phyloP scores from a whole-genome alignment of 1,139 yeast genomes.

The Sugiyamaella xylanicola region DNA sequence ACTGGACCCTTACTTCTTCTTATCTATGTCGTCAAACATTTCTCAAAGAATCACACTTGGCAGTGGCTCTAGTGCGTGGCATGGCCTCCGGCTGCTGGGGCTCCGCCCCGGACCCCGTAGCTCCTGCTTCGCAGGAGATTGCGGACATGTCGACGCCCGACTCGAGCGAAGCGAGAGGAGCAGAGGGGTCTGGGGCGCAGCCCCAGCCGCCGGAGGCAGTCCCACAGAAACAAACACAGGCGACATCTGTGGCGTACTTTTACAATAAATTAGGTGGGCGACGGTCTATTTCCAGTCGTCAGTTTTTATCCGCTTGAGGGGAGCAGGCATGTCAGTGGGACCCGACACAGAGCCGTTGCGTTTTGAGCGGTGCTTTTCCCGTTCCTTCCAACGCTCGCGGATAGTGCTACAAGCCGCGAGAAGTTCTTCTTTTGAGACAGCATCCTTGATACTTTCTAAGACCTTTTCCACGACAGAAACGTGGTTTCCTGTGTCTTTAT shows the following conservation, averaged over 20 bases:
- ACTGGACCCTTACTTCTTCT: neutral
- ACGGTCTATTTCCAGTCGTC: constrained; percentile 14
- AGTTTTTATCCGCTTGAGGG: constrained; percentile 11
- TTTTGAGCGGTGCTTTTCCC: constrained; percentile 39
- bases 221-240: neutral
- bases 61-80: neutral
- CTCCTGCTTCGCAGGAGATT: neutral
- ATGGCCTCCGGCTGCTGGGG: neutral
- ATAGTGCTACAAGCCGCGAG: constrained; percentile 52
- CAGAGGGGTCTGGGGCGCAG: neutral
- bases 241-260: neutral
- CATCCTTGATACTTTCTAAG: constrained; percentile 79
- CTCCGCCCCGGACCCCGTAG: neutral
- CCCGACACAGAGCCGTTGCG: constrained; percentile 16
- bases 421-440: constrained; percentile 78
- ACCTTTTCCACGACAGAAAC: constrained; percentile 77
- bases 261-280: constrained; percentile 3
- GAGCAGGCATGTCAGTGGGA: constrained; percentile 1
- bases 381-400: constrained; percentile 51
- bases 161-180: neutral
- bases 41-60: too few species aligned
- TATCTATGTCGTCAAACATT: too few species aligned
- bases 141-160: neutral
- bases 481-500: constrained; percentile 87
- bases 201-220: constrained; percentile 4